Conservation (phyloP, 495 filamentous ascomycete genomes). For the Friedmanniomyces simplex region DNA sequence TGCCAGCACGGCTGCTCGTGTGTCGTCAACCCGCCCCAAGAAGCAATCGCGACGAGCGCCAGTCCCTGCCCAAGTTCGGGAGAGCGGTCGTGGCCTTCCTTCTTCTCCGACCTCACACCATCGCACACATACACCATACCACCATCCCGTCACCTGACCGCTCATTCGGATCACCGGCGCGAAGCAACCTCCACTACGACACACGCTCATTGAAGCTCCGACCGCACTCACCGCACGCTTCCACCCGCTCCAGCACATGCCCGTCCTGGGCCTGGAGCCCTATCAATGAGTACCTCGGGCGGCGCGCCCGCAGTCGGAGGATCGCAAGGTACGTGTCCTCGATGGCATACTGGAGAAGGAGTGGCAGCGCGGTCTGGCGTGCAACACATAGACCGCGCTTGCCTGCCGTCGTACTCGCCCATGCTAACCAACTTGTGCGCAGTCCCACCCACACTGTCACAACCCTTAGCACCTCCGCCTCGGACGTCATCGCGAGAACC, state of each 20-base stretch:
- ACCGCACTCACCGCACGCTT: too few species aligned
- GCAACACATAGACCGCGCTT: background rate
- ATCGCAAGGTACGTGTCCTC: conserved; percentile 7
- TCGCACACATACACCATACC: too few species aligned
- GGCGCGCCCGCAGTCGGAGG: conserved; percentile 9
- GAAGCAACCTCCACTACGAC: too few species aligned
- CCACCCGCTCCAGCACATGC: too few species aligned
- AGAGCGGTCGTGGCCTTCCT: too few species aligned
- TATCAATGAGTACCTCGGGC: conserved; percentile 16
- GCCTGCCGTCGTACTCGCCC: background rate
- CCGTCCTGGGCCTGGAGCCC: conserved; percentile 8
- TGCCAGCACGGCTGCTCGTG: too few species aligned
- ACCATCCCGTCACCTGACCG: too few species aligned
- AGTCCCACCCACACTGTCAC: background rate
- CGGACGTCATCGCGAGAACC: conserved; percentile 10
- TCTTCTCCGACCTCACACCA: too few species aligned
- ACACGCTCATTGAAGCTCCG: background rate
- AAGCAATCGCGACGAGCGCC: too few species aligned
- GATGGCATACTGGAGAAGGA: background rate
- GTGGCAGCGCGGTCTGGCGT: background rate
- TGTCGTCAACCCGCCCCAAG: too few species aligned
- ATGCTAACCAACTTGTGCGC: background rate
- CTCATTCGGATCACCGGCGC: too few species aligned
- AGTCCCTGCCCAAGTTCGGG: too few species aligned
- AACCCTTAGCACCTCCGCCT: conserved; percentile 5